These are phyloP conservation scores for Penicillium coffeae DNA, from an alignment of 495 filamentous ascomycete species.

Conservation along the genomic window DNA sequence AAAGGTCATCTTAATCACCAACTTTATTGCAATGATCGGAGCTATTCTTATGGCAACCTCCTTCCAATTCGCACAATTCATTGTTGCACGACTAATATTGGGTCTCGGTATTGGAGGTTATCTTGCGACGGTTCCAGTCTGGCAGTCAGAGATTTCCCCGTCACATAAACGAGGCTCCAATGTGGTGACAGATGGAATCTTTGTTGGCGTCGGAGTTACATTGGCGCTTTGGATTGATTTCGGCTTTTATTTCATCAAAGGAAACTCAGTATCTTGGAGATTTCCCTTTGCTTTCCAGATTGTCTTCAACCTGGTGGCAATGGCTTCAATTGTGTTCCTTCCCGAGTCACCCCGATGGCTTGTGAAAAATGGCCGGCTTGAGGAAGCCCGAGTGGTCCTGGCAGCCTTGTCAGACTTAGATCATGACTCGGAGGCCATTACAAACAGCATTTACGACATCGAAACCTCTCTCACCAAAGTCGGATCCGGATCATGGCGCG, in stretches of 20 bases:
- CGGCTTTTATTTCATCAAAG: slow-evolving; percentile 48
- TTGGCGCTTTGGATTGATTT: slow-evolving; percentile 69
- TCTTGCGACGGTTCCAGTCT: slow-evolving; percentile 62
- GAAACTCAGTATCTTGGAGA: slow-evolving; percentile 54
- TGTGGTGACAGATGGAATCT: slow-evolving; percentile 61
- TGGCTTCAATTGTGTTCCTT: slow-evolving; percentile 45
- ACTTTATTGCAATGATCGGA: slow-evolving; percentile 33
- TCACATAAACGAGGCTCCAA: slow-evolving; percentile 60
- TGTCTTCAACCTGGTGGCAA: slow-evolving; percentile 50
- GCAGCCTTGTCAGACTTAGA: slow-evolving; percentile 30
- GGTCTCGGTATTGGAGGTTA: slow-evolving; percentile 61
- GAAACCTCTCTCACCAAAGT: slow-evolving; percentile 37
- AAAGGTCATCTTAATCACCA: slow-evolving; percentile 29
- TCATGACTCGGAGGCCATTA: slow-evolving; percentile 23
- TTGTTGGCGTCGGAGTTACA: slow-evolving; percentile 62
- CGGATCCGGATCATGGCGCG: slow-evolving; percentile 24
- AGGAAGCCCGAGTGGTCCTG: slow-evolving; percentile 54
- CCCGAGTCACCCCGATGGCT: slow-evolving; percentile 62
- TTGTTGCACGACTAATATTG: slow-evolving; percentile 52
- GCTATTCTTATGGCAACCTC: slow-evolving; percentile 41
- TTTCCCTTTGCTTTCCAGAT: slow-evolving; percentile 67
- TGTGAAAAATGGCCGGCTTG: slow-evolving; percentile 46
- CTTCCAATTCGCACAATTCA: slow-evolving; percentile 32
- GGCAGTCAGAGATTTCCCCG: slow-evolving; percentile 59
- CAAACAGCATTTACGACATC: slow-evolving; percentile 31